A percentile compares a stretch with the other conserved stretches of the same genome.
These are phyloP conservation scores for Saccharomyces hybrid DNA, from an alignment of 1,139 yeast genomes.

Conservation along the genomic window DNA sequence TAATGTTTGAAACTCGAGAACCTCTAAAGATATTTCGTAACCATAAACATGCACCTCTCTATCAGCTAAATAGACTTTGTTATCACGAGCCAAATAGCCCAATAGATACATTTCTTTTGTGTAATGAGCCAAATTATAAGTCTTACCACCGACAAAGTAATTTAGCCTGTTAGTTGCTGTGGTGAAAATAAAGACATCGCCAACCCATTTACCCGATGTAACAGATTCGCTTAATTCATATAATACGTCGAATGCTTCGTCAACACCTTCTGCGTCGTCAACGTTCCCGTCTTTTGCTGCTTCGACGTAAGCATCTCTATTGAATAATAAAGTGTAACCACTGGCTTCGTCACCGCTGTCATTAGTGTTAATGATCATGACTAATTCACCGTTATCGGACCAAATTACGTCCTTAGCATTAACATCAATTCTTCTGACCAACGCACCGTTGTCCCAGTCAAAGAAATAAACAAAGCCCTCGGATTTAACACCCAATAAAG, in stretches of 20 bases:
- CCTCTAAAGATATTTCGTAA: conserved; percentile 74
- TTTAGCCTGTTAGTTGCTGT: conserved; percentile 80
- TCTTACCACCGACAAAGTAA: conserved; percentile 91
- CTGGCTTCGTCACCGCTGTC: conserved; percentile 34
- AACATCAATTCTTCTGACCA: conserved; percentile 80
- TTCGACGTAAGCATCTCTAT: conserved; percentile 56
- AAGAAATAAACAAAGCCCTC: conserved; percentile 80
- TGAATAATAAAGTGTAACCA: conserved; percentile 68
- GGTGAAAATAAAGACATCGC: conserved; percentile 91
- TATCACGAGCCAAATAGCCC: conserved; percentile 87
- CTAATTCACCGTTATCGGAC: conserved; percentile 90
- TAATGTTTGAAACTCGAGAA: conserved; percentile 89
- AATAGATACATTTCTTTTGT: conserved; percentile 81
- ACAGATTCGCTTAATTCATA: conserved; percentile 76
- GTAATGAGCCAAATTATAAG: conserved; percentile 86
- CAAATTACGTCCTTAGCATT: conserved; percentile 80
- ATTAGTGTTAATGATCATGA: conserved; percentile 59
- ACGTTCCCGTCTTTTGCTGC: conserved; percentile 52
- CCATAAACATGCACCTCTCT: conserved; percentile 80
- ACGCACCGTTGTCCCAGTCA: conserved; percentile 84
- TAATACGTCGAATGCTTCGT: conserved; percentile 74
- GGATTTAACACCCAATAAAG: conserved; percentile 68
- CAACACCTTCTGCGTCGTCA: conserved; percentile 83
- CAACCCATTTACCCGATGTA: conserved; percentile 90
- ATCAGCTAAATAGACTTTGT: conserved; percentile 82